Evolutionary conservation across 208 protist genomes (phyloP).

Genomic region (Crithidia bombi): DNA sequence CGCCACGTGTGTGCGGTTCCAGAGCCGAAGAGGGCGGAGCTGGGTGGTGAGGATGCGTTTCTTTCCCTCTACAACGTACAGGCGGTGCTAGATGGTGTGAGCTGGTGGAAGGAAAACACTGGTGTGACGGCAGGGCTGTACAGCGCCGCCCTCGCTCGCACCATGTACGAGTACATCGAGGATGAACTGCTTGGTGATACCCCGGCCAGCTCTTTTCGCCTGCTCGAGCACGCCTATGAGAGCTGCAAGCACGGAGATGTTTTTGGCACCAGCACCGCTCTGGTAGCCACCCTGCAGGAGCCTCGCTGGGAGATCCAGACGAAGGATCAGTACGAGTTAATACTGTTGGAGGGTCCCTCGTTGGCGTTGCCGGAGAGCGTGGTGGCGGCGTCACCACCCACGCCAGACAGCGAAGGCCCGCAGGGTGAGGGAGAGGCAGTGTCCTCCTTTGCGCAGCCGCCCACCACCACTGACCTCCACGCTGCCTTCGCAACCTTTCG

Average conservation of each 20-base stretch:
- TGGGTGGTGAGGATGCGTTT: conserved; percentile 78
- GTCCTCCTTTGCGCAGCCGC: not conserved
- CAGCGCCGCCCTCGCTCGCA: conserved; percentile 62
- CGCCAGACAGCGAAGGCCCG: not conserved
- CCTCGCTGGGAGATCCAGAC: conserved; percentile 40
- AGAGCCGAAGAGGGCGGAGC: conserved; percentile 44
- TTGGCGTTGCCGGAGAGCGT: not conserved
- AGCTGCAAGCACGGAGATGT: conserved; percentile 52
- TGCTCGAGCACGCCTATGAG: conserved; percentile 66
- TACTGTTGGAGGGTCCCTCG: conserved; percentile 27
- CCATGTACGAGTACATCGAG: conserved; percentile 68
- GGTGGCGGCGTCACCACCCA: not conserved
- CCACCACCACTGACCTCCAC: conserved; percentile 21
- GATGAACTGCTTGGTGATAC: conserved; percentile 65
- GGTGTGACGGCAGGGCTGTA: conserved; percentile 69
- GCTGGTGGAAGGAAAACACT: conserved; percentile 73
- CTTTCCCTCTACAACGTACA: conserved; percentile 55
- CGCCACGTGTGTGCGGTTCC: conserved; percentile 42
- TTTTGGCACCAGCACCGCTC: conserved; percentile 66
- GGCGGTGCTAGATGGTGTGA: conserved; percentile 73
- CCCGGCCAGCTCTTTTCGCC: conserved; percentile 52
- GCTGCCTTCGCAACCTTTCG: not conserved
- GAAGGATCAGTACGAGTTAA: conserved; percentile 42
- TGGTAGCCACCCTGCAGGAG: conserved; percentile 70
- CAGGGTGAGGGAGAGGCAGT: not conserved